Conservation (phyloP, 192 early-diverging fungal genomes). For the Coemansia sp. region DNA sequence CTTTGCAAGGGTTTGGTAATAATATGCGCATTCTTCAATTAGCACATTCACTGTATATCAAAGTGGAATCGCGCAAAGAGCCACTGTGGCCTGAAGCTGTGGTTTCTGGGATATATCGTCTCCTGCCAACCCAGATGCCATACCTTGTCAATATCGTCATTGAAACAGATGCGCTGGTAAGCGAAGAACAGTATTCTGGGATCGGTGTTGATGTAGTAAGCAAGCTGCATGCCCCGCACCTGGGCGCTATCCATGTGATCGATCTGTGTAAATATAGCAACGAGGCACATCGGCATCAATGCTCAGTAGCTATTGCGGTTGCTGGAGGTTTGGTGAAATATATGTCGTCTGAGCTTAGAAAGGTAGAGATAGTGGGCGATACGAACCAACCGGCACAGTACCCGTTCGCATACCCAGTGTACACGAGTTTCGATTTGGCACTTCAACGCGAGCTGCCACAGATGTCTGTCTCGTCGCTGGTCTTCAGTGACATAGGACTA, state of each 20-base stretch:
- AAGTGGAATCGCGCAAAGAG: neutral
- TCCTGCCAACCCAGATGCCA: conserved; percentile 3
- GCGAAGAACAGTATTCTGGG: too few relatives aligned
- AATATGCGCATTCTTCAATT: conserved; percentile 7
- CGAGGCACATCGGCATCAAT: neutral
- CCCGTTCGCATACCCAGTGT: neutral
- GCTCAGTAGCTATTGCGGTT: neutral
- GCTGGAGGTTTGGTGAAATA: neutral
- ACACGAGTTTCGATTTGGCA: neutral
- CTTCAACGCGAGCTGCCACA: neutral
- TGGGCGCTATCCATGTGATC: conserved; percentile 8
- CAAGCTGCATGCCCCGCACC: conserved; percentile 3
- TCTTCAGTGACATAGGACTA: conserved; percentile 14
- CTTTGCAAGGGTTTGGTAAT: neutral
- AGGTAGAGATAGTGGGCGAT: neutral
- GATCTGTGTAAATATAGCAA: neutral
- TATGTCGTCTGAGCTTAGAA: neutral
- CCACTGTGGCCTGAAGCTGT: neutral
- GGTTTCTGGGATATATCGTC: neutral
- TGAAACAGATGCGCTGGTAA: neutral
- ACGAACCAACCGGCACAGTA: neutral
- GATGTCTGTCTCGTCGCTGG: neutral
- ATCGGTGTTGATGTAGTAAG: neutral
- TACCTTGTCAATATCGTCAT: conserved; percentile 6
- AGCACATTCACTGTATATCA: conserved; percentile 7